Base-by-base conservation (phyloP, 768 basidiomycete species). In the Cytidiella melzeri region DNA sequence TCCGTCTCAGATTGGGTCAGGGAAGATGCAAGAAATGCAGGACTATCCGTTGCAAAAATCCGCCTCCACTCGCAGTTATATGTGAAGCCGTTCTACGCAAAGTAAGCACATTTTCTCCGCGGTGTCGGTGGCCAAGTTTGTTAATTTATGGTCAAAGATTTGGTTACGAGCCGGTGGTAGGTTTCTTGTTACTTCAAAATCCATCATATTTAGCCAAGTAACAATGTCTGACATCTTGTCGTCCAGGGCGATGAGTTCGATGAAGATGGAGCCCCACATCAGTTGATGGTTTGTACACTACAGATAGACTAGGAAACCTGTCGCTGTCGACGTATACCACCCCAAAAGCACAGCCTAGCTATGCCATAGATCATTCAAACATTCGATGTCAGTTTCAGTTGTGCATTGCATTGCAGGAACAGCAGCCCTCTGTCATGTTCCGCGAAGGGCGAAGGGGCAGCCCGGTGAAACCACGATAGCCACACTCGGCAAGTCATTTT, bases 181-280 rank as follows among this genome's bases (percentile, higher is more conserved):
- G 74, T 59, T 48, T 54, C 50, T 28, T 30, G 28, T 18, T 23
- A n/a, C n/a, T n/a, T n/a, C n/a, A n/a, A n/a, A n/a, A n/a, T n/a
- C n/a, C n/a, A n/a, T n/a, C n/a, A n/a, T n/a, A n/a, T n/a, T n/a
- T n/a, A n/a, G n/a, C n/a, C n/a, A n/a, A n/a, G n/a, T n/a, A n/a
- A n/a, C n/a, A n/a, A n/a, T n/a, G n/a, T n/a, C n/a, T n/a, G n/a
- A n/a, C n/a, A n/a, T n/a, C n/a, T 25, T 42, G 24, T 26, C 57
- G 50, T 51, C 54, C 65, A 89, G 83, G 84, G 83, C 54, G 74
- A 75, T 21, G 76, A 80, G 64, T 89, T 87, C 69, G 84, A 86
- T 66, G 87, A 83, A 68, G 90, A 86, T 49, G 89, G 88, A 26
- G 88, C 79, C 60, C 88, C 86, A 50, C 89, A 92, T 75, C 88